Evolutionary conservation across 2,329 filamentous ascomycete genomes (phyloP), one percentile per base, ranked within the genome.

Genomic region (Daldinia sp.): DNA sequence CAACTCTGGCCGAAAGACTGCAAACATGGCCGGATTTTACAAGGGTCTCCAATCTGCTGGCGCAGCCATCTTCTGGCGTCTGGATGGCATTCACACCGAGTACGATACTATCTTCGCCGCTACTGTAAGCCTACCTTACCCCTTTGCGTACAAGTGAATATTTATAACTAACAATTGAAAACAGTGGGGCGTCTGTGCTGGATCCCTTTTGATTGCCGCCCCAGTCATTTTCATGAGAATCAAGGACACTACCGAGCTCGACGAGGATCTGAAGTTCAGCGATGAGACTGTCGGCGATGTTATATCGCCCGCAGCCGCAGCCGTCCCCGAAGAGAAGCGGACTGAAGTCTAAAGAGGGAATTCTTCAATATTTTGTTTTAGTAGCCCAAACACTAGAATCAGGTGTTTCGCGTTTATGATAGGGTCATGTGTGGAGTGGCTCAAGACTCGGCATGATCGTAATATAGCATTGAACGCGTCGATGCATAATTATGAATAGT

Each of bases 1-100:
- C 78, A 98, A 98, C 87, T 97, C 95, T 71, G 89, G 92, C 68
- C 93, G 94, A 79, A 95, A 94, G 80, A 88, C 95, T 30, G 94
- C 95, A 82, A 97, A 98, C 84, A 92, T 95, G 76, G 92, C 93
- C 46, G 94, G 93, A 70, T 94, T 92, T 84, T 96, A 96, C 87
- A 96, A 96, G 83, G 83, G 82, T 57, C 92, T 97, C 71, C 93
- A 97, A 80, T 95, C 92, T n/a, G 93, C 92, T 18, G 93, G 93
- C 74, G 90, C 90, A 2, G 93, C 92, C 65, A 87, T 94, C 74
- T 92, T 88, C 75, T 92, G 88, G 89, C 87, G 89, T 28, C 79
- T 96, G 60, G 92, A 96, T 76, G 85, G 84, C 28, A 63, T 86
- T 37, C 82, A 87, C 44, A 85, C 87, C 35, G 82, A 90, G 0